Conservation (phyloP, 2,329 filamentous ascomycete genomes). For the Xylariaceae sp. region DNA sequence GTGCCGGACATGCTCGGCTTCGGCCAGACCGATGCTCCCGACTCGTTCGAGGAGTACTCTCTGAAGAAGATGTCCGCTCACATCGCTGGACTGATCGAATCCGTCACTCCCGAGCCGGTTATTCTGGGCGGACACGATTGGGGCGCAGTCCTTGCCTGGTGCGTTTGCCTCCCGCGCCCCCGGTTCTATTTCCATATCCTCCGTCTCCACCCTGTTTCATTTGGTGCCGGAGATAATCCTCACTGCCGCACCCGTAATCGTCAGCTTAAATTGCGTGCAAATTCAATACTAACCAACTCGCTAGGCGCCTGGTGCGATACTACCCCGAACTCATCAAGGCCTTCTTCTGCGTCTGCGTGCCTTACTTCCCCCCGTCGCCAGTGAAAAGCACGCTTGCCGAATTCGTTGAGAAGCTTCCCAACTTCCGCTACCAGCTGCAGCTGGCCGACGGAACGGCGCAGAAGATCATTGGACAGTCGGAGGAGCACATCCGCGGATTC, state of each 20-base stretch:
- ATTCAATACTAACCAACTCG: not conserved
- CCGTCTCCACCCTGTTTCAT: not conserved
- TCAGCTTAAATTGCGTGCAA: not conserved
- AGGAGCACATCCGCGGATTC: conserved; percentile 61
- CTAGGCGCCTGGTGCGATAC: conserved; percentile 61
- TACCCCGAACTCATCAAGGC: conserved; percentile 66
- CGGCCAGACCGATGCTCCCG: conserved; percentile 66
- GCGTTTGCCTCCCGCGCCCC: not conserved
- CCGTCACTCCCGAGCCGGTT: conserved; percentile 51
- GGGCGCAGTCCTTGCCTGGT: conserved; percentile 72
- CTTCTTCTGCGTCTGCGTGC: conserved; percentile 77
- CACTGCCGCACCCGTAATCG: not conserved
- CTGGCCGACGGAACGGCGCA: conserved; percentile 66
- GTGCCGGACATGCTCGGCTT: conserved; percentile 86
- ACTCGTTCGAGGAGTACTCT: conserved; percentile 58
- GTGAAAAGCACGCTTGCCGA: conserved; percentile 53
- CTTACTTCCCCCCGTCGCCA: conserved; percentile 54
- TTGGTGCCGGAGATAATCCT: not conserved
- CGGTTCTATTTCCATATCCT: too few species aligned
- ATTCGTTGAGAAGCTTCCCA: conserved; percentile 55
- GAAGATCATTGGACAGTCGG: conserved; percentile 45
- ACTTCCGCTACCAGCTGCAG: conserved; percentile 81
- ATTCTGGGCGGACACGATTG: conserved; percentile 91
- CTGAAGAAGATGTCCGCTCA: conserved; percentile 69
- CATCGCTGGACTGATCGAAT: conserved; percentile 63